Evolutionary conservation across 2,329 filamentous ascomycete genomes (phyloP).

Genomic region (Phialocephala subalpina): DNA sequence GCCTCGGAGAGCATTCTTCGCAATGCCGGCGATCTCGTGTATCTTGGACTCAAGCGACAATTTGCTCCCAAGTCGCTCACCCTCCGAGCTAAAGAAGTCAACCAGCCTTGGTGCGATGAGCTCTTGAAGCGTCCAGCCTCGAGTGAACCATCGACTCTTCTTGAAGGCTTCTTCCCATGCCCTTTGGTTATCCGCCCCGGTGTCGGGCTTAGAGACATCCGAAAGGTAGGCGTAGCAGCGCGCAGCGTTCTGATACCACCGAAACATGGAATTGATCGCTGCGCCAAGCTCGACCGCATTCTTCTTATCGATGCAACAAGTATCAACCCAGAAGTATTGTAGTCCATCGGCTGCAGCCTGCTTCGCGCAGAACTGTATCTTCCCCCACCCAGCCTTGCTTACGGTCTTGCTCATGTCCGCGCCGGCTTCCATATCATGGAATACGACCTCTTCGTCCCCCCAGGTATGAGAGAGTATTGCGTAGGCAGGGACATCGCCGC

Average conservation of each 20-base stretch:
- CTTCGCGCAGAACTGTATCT: too few species aligned
- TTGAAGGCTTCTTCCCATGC: conserved; percentile 16
- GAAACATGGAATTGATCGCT: conserved; percentile 35
- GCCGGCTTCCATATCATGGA: conserved; percentile 24
- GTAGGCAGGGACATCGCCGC: conserved; percentile 31
- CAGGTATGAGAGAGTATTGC: conserved; percentile 36
- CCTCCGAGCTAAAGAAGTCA: conserved; percentile 18
- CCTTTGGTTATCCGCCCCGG: conserved; percentile 15
- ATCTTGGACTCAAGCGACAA: conserved; percentile 24
- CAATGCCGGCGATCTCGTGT: conserved; percentile 29
- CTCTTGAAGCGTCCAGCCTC: too few species aligned
- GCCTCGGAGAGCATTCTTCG: conserved; percentile 26
- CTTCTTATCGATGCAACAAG: conserved; percentile 35
- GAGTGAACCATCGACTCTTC: too few species aligned
- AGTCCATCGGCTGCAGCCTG: too few species aligned
- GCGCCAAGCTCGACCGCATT: conserved; percentile 25
- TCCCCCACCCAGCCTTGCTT: conserved; percentile 31
- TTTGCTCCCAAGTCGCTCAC: conserved; percentile 29
- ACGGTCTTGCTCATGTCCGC: conserved; percentile 27
- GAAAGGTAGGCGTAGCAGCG: conserved; percentile 34
- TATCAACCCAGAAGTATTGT: too few species aligned
- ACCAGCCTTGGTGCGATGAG: conserved; percentile 29
- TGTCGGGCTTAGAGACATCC: conserved; percentile 24
- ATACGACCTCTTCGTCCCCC: conserved; percentile 32
- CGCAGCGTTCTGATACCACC: conserved; percentile 31